A percentile compares a stretch with the other conserved stretches of the same genome.
Conservation (phyloP, 108 stramenopile genomes). For the Hondaea fermentalgiana region DNA sequence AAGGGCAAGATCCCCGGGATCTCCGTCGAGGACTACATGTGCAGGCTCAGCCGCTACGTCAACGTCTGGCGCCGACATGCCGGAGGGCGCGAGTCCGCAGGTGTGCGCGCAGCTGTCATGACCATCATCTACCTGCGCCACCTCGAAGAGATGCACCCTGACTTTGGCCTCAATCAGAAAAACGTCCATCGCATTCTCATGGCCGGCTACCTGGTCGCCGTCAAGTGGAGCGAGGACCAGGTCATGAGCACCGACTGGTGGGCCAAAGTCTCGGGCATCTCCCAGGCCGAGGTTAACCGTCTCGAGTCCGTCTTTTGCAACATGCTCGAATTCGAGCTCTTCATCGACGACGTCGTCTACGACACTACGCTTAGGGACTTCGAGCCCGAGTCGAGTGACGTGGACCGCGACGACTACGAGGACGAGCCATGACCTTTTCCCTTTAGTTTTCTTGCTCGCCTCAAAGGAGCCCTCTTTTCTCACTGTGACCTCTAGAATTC, state of each 20-base stretch:
- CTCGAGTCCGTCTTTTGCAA: neutral
- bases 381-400: neutral
- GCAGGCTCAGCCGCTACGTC: neutral
- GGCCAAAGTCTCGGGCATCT: neutral
- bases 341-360: slow-evolving; percentile 3
- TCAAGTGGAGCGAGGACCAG: neutral
- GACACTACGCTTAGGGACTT: neutral
- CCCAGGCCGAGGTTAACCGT: neutral
- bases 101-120: slow-evolving; percentile 4
- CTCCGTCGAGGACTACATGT: neutral
- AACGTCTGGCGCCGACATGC: neutral
- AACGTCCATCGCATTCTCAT: neutral
- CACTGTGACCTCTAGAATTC: too few species aligned
- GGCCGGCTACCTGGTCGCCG: neutral
- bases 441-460: too few species aligned
- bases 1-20: neutral
- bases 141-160: neutral
- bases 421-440: too few species aligned
- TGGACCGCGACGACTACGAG: too few species aligned
- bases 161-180: neutral
- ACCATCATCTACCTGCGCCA: neutral
- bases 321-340: slow-evolving; percentile 2
- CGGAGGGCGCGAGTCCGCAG: neutral
- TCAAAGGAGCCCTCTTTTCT: too few species aligned
- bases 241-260: neutral